These are phyloP conservation scores for Ambrosia artemisiifolia DNA, from an alignment of 129 eudicot species.

Conservation along the genomic window DNA sequence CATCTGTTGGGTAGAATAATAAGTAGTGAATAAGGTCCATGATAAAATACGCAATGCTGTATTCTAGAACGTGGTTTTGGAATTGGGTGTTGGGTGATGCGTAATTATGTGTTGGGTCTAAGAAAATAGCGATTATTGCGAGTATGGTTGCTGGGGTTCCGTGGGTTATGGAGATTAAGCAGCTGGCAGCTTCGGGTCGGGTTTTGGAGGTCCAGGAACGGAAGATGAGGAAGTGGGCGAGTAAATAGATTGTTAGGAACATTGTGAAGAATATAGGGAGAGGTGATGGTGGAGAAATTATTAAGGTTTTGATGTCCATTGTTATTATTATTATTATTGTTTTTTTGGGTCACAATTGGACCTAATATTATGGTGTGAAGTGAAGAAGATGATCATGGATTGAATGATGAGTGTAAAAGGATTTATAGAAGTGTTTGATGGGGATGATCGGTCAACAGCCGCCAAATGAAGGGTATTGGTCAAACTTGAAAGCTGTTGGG, in stretches of 20 bases:
- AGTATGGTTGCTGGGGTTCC: conserved; percentile 87
- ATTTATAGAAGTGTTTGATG: not conserved
- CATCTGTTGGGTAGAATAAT: conserved; percentile 56
- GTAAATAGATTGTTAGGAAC: conserved; percentile 44
- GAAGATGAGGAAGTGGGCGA: conserved; percentile 56
- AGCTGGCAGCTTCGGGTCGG: conserved; percentile 89
- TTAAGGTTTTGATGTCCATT: conserved; percentile 42
- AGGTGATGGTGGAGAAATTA: conserved; percentile 29
- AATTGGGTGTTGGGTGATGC: conserved; percentile 50
- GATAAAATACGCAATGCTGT: conserved; percentile 80
- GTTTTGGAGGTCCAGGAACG: conserved; percentile 60
- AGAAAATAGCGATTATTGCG: conserved; percentile 47
- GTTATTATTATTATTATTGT: too few relatives aligned
- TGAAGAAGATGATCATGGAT: too few relatives aligned
- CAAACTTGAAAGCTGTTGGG: not conserved
- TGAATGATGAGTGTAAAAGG: not conserved
- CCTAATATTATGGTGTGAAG: too few relatives aligned
- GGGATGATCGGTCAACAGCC: not conserved
- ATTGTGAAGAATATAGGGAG: conserved; percentile 53
- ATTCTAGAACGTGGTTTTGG: conserved; percentile 64
- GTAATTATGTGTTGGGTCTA: conserved; percentile 40
- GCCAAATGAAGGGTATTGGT: not conserved
- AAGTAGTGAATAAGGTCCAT: conserved; percentile 72
- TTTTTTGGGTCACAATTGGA: too few relatives aligned
- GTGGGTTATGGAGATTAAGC: conserved; percentile 67